Conservation (phyloP, 805 yeast genomes). For the Vanderwaltozyma polyspora region DNA sequence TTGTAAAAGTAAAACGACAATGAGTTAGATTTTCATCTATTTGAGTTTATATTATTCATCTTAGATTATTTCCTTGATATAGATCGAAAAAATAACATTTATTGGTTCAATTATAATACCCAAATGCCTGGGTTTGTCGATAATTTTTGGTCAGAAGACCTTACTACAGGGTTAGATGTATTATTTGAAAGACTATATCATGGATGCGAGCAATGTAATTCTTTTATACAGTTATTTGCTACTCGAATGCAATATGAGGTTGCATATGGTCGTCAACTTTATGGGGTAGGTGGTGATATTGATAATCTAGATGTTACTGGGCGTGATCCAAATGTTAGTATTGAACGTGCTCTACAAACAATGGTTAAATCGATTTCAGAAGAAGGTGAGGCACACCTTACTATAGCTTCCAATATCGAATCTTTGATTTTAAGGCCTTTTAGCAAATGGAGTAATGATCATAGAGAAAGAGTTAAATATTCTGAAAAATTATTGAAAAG, state of each 20-base stretch:
- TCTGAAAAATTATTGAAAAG: slow-evolving; percentile 43
- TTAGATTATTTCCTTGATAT: too few relatives aligned
- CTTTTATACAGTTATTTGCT: slow-evolving; percentile 52
- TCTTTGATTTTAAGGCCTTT: slow-evolving; percentile 59
- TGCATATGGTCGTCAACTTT: slow-evolving; percentile 47
- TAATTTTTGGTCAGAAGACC: slow-evolving; percentile 67
- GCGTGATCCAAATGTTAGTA: slow-evolving; percentile 25
- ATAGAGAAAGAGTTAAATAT: slow-evolving; percentile 51
- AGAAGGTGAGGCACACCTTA: slow-evolving; percentile 52
- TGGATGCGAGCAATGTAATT: slow-evolving; percentile 63
- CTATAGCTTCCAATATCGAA: slow-evolving; percentile 52
- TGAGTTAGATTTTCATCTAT: too few relatives aligned
- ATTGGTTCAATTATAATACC: too few relatives aligned
- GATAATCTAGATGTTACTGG: slow-evolving; percentile 8
- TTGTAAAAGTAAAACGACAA: too few relatives aligned
- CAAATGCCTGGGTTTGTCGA: slow-evolving; percentile 54
- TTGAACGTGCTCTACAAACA: slow-evolving; percentile 34
- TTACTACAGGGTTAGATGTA: slow-evolving; percentile 40
- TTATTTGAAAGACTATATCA: slow-evolving; percentile 43
- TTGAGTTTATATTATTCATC: too few relatives aligned
- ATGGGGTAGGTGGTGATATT: slow-evolving; percentile 13
- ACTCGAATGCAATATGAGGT: slow-evolving; percentile 65
- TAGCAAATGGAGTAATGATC: slow-evolving; percentile 63
- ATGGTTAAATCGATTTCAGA: slow-evolving; percentile 43
- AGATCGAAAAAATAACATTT: too few relatives aligned